Evolutionary conservation across 75 land plant genomes (phyloP).

Genomic region (Gnetum montanum): DNA sequence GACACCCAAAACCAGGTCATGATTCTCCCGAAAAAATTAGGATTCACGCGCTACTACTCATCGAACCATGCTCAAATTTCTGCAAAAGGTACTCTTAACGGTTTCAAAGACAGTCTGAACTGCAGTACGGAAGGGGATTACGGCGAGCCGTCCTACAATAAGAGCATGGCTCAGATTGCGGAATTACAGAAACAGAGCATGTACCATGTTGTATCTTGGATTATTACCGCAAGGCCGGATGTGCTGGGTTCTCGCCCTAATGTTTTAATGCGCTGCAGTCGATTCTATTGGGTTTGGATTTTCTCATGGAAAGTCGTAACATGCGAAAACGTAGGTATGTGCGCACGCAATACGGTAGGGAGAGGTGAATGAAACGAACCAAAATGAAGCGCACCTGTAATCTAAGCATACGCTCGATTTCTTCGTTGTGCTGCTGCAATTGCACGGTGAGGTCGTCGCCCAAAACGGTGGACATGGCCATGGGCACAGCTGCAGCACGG

Average conservation of each 20-base stretch:
- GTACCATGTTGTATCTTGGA: no score
- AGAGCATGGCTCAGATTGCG: neutral
- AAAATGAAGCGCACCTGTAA: no score
- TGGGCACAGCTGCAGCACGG: constrained; percentile 2
- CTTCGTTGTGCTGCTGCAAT: constrained; percentile 27
- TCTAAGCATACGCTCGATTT: constrained; percentile 51
- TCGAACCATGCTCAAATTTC: neutral
- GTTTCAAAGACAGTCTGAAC: neutral
- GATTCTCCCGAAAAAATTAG: no score
- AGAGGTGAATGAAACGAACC: no score
- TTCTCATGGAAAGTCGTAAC: no score
- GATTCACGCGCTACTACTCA: neutral
- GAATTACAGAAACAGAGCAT: no score
- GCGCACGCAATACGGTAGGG: no score
- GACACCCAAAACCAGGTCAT: constrained; percentile 2
- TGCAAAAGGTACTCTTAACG: neutral
- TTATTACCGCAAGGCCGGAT: no score
- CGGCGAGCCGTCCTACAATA: neutral
- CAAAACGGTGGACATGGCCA: neutral
- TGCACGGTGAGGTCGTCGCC: constrained; percentile 22
- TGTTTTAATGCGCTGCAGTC: no score
- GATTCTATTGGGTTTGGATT: no score
- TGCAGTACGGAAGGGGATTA: neutral
- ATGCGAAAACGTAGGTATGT: no score
- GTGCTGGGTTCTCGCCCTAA: no score